phyloP scores from a whole-genome alignment of 169 alveolate species.

The Plasmodium relictum region DNA sequence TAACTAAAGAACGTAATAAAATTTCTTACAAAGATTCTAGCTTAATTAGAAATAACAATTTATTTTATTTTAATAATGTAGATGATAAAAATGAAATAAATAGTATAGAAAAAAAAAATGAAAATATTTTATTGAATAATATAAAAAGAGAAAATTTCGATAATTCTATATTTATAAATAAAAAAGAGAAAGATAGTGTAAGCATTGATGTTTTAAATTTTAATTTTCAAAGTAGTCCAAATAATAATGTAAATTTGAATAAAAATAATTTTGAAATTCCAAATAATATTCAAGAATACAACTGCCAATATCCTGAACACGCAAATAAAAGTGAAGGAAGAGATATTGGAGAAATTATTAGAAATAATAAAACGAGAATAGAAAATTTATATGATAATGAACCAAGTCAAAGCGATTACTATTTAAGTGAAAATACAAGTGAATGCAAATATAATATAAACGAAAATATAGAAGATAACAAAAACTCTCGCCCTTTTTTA shows the following conservation, averaged over 20 bases:
- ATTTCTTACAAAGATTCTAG: background rate
- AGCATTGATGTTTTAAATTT: slow-evolving; percentile 40
- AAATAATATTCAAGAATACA: slow-evolving; percentile 12
- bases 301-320: background rate
- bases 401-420: slow-evolving; percentile 20
- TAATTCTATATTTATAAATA: slow-evolving; percentile 31
- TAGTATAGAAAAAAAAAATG: background rate
- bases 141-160: slow-evolving; percentile 31
- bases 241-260: background rate
- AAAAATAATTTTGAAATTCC: slow-evolving; percentile 14
- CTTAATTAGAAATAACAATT: slow-evolving; percentile 9
- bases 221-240: slow-evolving; percentile 24
- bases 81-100: slow-evolving; percentile 2
- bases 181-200: slow-evolving; percentile 4
- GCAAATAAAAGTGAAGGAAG: slow-evolving; percentile 9
- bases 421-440: slow-evolving; percentile 15
- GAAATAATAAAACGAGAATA: slow-evolving; percentile 61
- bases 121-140: background rate
- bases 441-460: slow-evolving; percentile 16
- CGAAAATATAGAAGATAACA: background rate
- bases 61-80: slow-evolving; percentile 4
- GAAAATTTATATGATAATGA: slow-evolving; percentile 66
- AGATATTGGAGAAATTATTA: slow-evolving; percentile 52
- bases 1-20: slow-evolving; percentile 1
- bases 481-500: background rate